phyloP scores from a whole-genome alignment of 176 grass and related monocot species.

The Zea luxurians region DNA sequence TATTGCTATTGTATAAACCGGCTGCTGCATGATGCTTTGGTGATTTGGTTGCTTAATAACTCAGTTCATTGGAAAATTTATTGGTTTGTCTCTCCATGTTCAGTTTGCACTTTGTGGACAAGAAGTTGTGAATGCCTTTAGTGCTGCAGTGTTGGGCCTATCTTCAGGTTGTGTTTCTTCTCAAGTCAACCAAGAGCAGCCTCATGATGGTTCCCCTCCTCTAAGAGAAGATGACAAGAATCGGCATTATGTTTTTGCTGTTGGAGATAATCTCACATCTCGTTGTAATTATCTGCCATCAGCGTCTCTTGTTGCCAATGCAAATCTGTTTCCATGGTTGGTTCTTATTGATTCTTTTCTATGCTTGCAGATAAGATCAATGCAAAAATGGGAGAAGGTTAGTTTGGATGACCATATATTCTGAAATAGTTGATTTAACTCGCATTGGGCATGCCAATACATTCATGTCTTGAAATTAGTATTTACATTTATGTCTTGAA shows the following conservation, averaged over 20 bases:
- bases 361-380: conserved; percentile 73
- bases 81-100: conserved; percentile 49
- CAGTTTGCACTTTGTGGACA: conserved; percentile 77
- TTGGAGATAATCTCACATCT: conserved; percentile 89
- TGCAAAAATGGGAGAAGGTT: conserved; percentile 97
- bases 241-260: conserved; percentile 86
- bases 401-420: conserved; percentile 20
- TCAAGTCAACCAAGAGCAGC: conserved; percentile 43
- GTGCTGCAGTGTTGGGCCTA: conserved; percentile 46
- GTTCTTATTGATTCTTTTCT: conserved; percentile 28
- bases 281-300: conserved; percentile 67
- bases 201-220: conserved; percentile 59
- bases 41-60: not conserved
- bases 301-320: not conserved
- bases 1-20: not conserved
- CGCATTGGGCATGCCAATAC: not conserved
- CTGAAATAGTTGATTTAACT: conserved; percentile 16
- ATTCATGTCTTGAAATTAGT: too few relatives aligned
- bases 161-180: conserved; percentile 45
- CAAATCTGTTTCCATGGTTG: not conserved
- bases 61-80: not conserved
- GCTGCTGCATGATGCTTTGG: not conserved
- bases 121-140: conserved; percentile 61
- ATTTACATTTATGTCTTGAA: too few relatives aligned
- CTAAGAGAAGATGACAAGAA: conserved; percentile 91